These are phyloP conservation scores for Mitragyna speciosa DNA, from an alignment of 257 asterid genomes.

Conservation along the genomic window DNA sequence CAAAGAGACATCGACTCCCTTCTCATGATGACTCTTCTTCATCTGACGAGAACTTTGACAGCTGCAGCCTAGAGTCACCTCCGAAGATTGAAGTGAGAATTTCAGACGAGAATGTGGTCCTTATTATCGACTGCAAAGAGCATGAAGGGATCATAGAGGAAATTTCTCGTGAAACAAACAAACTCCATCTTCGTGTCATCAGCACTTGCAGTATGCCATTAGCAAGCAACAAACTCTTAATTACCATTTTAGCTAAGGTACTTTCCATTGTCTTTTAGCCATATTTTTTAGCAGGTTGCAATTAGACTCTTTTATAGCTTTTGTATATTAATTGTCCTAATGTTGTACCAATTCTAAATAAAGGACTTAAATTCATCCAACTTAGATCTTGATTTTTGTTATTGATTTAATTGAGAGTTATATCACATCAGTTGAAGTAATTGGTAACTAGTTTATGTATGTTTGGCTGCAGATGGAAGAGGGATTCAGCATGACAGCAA, in stretches of 20 bases:
- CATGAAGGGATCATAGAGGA: conserved; percentile 22
- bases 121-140: conserved; percentile 21
- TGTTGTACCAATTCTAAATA: too few species aligned
- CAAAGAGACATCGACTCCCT: conserved; percentile 1
- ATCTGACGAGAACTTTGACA: conserved; percentile 12
- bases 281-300: too few species aligned
- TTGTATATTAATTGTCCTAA: too few species aligned
- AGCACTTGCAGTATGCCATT: conserved; percentile 26
- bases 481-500: conserved; percentile 10
- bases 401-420: neutral
- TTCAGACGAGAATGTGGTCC: conserved; percentile 19
- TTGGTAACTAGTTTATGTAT: neutral
- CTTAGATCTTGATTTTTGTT: too few species aligned
- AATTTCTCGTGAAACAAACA: conserved; percentile 20
- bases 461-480: conserved; percentile 18
- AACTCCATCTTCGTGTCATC: conserved; percentile 15
- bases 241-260: conserved; percentile 34
- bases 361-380: too few species aligned
- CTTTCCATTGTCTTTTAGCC: neutral
- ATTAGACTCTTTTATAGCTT: too few species aligned
- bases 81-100: conserved; percentile 23
- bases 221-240: conserved; percentile 7
- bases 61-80: conserved; percentile 6
- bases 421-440: neutral
- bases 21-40: conserved; percentile 19